These are phyloP conservation scores for Trichoderma simmonsii DNA, from an alignment of 2,329 filamentous ascomycete genomes.

Conservation along the genomic window DNA sequence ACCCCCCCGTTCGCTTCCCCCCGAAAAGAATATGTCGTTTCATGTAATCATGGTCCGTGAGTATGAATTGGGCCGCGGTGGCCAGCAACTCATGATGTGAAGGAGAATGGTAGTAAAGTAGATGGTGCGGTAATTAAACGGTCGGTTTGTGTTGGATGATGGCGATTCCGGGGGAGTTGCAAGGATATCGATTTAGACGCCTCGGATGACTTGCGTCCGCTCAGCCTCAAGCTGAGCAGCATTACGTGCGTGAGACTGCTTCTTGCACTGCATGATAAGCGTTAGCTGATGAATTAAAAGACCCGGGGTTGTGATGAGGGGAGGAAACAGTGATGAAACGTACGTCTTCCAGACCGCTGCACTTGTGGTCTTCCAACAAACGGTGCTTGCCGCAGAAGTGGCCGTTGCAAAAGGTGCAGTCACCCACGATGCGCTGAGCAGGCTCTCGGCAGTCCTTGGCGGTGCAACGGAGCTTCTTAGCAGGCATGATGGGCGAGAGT, in stretches of 20 bases:
- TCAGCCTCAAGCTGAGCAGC: conserved; percentile 88
- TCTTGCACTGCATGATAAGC: conserved; percentile 69
- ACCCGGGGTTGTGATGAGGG: neutral
- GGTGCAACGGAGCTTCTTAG: conserved; percentile 76
- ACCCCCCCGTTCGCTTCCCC: neutral
- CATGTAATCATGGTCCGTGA: conserved; percentile 22
- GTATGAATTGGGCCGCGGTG: neutral
- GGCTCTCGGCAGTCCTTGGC: conserved; percentile 86
- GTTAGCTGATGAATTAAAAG: neutral
- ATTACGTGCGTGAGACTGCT: conserved; percentile 92
- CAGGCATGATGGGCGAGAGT: conserved; percentile 47
- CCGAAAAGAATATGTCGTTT: conserved; percentile 1
- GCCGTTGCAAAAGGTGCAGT: conserved; percentile 91
- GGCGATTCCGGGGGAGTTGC: neutral
- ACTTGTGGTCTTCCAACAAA: conserved; percentile 91
- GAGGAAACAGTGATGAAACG: conserved; percentile 34
- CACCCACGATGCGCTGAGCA: conserved; percentile 90
- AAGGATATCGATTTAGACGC: conserved; percentile 56
- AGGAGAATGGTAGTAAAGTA: neutral
- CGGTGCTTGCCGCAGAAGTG: conserved; percentile 95
- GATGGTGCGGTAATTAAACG: conserved; percentile 7
- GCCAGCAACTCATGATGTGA: neutral
- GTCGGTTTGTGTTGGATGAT: neutral
- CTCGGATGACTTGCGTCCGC: conserved; percentile 90
- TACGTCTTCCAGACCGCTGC: conserved; percentile 84